Conservation (phyloP, 768 basidiomycete species). For the Hemileccinum rubropunctum region DNA sequence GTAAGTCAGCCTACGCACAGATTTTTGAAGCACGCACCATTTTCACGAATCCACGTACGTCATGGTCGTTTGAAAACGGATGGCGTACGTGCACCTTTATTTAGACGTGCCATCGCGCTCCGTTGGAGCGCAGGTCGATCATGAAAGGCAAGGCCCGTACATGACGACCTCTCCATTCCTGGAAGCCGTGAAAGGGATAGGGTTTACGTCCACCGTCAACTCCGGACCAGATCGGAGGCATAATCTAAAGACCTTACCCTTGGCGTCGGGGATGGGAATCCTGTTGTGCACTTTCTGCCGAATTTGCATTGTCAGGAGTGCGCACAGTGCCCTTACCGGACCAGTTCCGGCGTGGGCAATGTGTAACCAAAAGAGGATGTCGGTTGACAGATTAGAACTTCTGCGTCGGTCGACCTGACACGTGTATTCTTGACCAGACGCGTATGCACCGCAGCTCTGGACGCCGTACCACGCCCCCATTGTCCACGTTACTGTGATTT, state of each 20-base stretch:
- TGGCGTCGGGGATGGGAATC: neutral
- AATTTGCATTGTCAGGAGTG: slow-evolving; percentile 2
- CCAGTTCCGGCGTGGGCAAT: slow-evolving; percentile 8
- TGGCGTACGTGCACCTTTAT: neutral
- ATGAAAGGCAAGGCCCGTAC: slow-evolving; percentile 14
- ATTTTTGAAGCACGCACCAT: neutral
- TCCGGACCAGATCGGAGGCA: slow-evolving; percentile 1
- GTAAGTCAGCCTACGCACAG: neutral
- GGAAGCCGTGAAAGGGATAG: neutral
- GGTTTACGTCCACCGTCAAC: neutral
- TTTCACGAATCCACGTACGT: neutral
- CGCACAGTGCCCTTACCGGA: neutral
- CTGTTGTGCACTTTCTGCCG: neutral
- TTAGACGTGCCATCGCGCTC: neutral
- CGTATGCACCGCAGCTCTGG: slow-evolving; percentile 3
- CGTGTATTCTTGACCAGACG: slow-evolving; percentile 12
- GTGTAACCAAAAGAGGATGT: neutral
- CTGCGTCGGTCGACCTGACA: slow-evolving; percentile 15
- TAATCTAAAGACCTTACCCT: neutral
- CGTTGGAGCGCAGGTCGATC: slow-evolving; percentile 17
- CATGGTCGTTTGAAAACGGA: neutral
- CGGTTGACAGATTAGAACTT: neutral
- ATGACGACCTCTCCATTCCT: slow-evolving; percentile 20
- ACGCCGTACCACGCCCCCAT: neutral
- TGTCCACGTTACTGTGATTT: neutral